Base-by-base conservation (phyloP, 2,329 filamentous ascomycete species). In the Diaporthe velutina region DNA sequence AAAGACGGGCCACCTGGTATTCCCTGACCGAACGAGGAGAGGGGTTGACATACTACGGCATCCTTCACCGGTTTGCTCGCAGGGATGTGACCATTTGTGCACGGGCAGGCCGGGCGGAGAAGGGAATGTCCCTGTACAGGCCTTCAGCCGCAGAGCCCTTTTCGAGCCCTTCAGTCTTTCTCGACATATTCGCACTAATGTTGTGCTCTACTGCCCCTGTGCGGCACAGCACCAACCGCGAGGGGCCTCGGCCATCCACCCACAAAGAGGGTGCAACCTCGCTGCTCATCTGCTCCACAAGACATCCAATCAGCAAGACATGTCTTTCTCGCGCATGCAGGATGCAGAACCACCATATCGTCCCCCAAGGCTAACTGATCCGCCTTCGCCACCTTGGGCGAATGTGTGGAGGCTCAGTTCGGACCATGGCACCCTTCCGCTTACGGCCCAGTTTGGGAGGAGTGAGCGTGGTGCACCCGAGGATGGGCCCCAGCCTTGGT, bases 331-430 rank as follows among this genome's bases (percentile, higher is more conserved):
- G 52, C 48, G 45, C 72, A 61, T 68, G 74, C 72, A 74, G 61
- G 54, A 74, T 33, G 54, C 67, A 64, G 45, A 57, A 58, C 33
- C n/a, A 17, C 45, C 42, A 9, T 38, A 17, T 30, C 17, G 13
- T 25, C 28, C 45, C 28, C 13, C 22, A 45, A 52, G 58, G 35
- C 72, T 70, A 74, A 68, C 33, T 28, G 60, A 55, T 45, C 42
- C 74, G 15, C 58, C 68, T 58, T 76, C 60, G 72, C 74, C 74
- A 74, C 74, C 61, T 25, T 61, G 38, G 42, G 48, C 45, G 54
- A 76, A n/a, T n/a, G 17, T 15, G 28, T 55, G 30, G 50, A 57
- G 57, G 40, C 70, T 52, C 55, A 30, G 52, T 61, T 38, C 45
- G 33, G 70, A 40, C 25, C 57, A 61, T 64, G 55, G 33, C 68